Base-by-base conservation (phyloP, 805 yeast species). In the Cyberlindnera petersonii region DNA sequence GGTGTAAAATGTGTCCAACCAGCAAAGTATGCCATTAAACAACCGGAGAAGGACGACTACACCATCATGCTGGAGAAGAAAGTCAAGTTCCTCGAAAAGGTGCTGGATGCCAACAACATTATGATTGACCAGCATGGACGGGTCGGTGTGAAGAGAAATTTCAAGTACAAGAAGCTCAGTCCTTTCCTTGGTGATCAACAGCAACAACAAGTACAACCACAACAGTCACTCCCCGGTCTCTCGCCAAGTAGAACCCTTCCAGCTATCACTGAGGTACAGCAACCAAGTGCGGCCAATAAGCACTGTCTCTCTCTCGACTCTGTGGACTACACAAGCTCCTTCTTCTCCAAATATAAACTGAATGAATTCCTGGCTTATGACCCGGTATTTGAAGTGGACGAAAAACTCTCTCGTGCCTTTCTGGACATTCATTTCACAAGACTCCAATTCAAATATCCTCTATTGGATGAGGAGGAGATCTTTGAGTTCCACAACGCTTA, bases 1-100 rank as follows among this genome's bases (percentile, higher is more conserved):
- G 78, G 75, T 23, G 77, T 71, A 6, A 62, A 69, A 42, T 79
- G 86, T 55, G 65, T 78, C 6, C 82, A 79, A 54, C 87, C 87
- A 0, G 78, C 74, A 5, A 69, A 77, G 36, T 79, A 79, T 46
- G 69, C 72, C 1, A 64, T 60, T 5, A 66, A 61, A 46, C 58
- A 64, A 10, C 70, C 69, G 10, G 59, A 58, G 5, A 77, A 75
- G 50, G 78, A 76, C 48, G 81, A 75, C 24, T 79, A 79, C 50
- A 78, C 83, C 0, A 40, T 65, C 13, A 66, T 75, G 53, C 52
- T 79, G 40, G 86, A 79, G 48, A 72, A 71, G 40, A 74, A 73
- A 50, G 67, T 79, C 24, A 67, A 66, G 37, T 71, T 65, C 37
- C 51, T 79, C 32, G 83, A 79, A 46, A 68, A 65, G 30, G 42